Base-by-base conservation (phyloP, 306 rosid species). In the Echinosophora koreensis region DNA sequence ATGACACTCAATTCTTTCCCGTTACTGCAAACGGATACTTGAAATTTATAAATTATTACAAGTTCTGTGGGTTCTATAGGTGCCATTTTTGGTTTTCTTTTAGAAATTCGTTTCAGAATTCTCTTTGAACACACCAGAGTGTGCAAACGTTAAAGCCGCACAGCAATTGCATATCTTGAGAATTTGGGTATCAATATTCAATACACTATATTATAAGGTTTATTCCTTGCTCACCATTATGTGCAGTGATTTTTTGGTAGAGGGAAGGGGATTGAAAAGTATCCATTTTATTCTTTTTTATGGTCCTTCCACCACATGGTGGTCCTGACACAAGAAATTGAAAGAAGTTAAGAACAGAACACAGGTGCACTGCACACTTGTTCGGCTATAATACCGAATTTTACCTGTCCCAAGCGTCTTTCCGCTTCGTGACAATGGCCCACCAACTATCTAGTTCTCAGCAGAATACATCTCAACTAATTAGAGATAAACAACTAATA, bases 391-490 rank as follows among this genome's bases (percentile, higher is more conserved):
- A 49, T 18, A 8, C 9, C 6, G 13, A 35, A 35, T 16, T 38
- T 35, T 52, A 55, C 38, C 13, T 7, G 54, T 44, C 30, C 5
- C n/a, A 42, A 8, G 14, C 15, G 47, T 6, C 47, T 69, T 44
- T 3, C 37, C 2, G 5, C 17, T 55, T 17, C 59, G 28, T 18
- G 64, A 69, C 77, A 27, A 15, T 38, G 64, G 35, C 39, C 47
- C 38, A 27, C 18, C 73, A 34, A 54, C 14, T 35, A 49, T 49
- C 18, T 11, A 18, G 49, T 46, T 46, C 8, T 8, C 13, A 28
- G 50, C 35, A 51, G 3, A 47, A 62, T 42, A 58, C 16, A 46
- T 44, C 78, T 42, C 71, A 60, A 27, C 42, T 68, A 80, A 56
- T 72, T 54, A 41, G 22, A 37, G 10, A 62, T 5, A 57, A 73